phyloP scores from a whole-genome alignment of 345 rosid species.

The Cardamine chenopodiifolia region DNA sequence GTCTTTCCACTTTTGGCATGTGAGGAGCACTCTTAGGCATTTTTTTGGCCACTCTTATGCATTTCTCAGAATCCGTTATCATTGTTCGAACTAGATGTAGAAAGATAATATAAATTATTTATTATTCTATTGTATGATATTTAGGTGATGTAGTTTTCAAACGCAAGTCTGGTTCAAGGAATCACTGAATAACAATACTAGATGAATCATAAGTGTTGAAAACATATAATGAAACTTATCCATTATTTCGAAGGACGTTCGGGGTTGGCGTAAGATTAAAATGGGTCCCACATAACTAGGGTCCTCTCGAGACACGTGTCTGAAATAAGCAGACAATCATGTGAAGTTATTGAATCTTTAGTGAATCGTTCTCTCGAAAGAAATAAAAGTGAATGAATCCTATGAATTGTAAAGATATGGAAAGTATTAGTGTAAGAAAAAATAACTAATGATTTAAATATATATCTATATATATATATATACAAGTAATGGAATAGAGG shows the following conservation, averaged over 20 bases:
- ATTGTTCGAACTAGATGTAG: slow-evolving; percentile 17
- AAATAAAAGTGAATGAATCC: slow-evolving; percentile 1
- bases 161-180: slow-evolving; percentile 30
- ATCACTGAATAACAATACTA: neutral
- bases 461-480: too few species aligned
- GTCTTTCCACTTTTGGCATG: slow-evolving; percentile 34
- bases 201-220: neutral
- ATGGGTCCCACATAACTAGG: slow-evolving; percentile 25
- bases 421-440: neutral
- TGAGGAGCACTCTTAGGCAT: slow-evolving; percentile 34
- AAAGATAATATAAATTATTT: slow-evolving; percentile 26
- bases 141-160: slow-evolving; percentile 14
- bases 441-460: too few species aligned
- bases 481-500: neutral
- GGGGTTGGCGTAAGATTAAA: slow-evolving; percentile 27
- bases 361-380: slow-evolving; percentile 20
- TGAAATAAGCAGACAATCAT: slow-evolving; percentile 28
- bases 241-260: slow-evolving; percentile 21
- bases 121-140: neutral
- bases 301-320: slow-evolving; percentile 32
- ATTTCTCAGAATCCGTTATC: slow-evolving; percentile 32
- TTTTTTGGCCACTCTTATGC: slow-evolving; percentile 31
- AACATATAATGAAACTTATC: slow-evolving; percentile 14
- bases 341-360: slow-evolving; percentile 19
- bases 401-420: neutral